phyloP scores from a whole-genome alignment of 495 filamentous ascomycete species.

The Penicillium soppii region DNA sequence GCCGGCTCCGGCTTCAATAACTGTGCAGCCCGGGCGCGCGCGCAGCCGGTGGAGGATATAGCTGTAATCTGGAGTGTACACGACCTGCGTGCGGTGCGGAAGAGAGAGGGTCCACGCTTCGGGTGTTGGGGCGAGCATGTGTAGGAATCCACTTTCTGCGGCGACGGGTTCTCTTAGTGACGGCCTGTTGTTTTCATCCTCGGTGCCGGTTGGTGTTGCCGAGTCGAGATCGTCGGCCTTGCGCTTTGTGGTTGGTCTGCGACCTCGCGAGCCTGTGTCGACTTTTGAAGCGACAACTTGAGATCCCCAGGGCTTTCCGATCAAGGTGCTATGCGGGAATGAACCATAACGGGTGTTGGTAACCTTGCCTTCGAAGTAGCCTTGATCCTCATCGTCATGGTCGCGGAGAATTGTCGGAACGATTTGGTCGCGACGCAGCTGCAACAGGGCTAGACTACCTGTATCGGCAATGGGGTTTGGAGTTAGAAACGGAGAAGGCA shows the following conservation, averaged over 20 bases:
- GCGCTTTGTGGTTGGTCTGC: constrained; percentile 49
- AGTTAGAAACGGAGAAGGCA: constrained; percentile 70
- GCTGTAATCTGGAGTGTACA: constrained; percentile 97
- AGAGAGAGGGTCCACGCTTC: constrained; percentile 89
- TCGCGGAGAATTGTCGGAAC: constrained; percentile 69
- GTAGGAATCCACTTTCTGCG: constrained; percentile 81
- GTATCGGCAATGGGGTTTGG: constrained; percentile 55
- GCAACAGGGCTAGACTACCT: constrained; percentile 69
- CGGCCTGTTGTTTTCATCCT: constrained; percentile 26
- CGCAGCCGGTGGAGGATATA: constrained; percentile 88
- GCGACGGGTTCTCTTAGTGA: constrained; percentile 45
- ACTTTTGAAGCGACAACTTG: constrained; percentile 88
- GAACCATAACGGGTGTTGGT: constrained; percentile 93
- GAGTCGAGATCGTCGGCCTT: constrained; percentile 50
- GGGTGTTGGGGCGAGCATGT: constrained; percentile 86
- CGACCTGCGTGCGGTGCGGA: constrained; percentile 94
- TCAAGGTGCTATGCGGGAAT: constrained; percentile 86
- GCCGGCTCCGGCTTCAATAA: constrained; percentile 94
- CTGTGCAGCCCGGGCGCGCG: constrained; percentile 70
- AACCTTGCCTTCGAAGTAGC: constrained; percentile 78
- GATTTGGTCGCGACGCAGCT: constrained; percentile 79
- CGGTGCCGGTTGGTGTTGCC: constrained; percentile 21
- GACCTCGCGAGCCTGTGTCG: constrained; percentile 79
- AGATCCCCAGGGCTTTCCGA: constrained; percentile 81
- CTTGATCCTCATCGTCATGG: constrained; percentile 58